Base-by-base conservation (phyloP, 495 filamentous ascomycete genomes). In the Xylaria flabelliformis region DNA sequence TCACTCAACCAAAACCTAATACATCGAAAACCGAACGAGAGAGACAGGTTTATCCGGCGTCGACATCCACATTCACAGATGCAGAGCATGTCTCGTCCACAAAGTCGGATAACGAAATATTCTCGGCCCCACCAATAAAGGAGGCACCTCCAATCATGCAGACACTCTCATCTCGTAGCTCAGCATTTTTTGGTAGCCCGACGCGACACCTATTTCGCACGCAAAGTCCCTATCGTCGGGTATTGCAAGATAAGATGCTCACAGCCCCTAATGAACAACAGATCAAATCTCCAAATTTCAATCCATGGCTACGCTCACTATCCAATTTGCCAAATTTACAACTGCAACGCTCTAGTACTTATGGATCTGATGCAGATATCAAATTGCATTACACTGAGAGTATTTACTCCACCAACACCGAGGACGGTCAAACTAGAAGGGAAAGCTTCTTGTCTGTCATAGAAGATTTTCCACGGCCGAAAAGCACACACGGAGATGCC, bases 141-240 rank as follows among this genome's bases (percentile, higher is more conserved):
- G 67, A 59, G 53, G 65, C 64, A 36, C 64, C 53, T 64, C 69
- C 66, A 42, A 66, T 72, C 6, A 50, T 39, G 15, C 77, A 55
- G 53, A 64, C 73, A 5, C 39, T 76, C 15, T 71, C 76, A 8
- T 74, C 75, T 63, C 77, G 76, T 8, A 76, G 74, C 44, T 82
- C 82, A 0, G 79, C 78, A 0, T 83, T 85, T 72, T 85, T 85
- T 67, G 83, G 78, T 15, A 84, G 82, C 44, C 82, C 82, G 12
- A 77, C 81, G 10, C 82, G 81, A 10, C 83, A 86, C 71, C 80
- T 86, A 24, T 85, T 87, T 72, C 83, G 83, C 48, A 86, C 83
- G 6, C 77, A 80, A 42, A 90, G 89, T 73, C 88, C 89, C 17
- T 91, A 84, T 75, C 85, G 85, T 50, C 84, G 85, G 32, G 86